These are phyloP conservation scores for Guyanaporus albipodus DNA, from an alignment of 768 basidiomycete genomes.

Conservation along the genomic window DNA sequence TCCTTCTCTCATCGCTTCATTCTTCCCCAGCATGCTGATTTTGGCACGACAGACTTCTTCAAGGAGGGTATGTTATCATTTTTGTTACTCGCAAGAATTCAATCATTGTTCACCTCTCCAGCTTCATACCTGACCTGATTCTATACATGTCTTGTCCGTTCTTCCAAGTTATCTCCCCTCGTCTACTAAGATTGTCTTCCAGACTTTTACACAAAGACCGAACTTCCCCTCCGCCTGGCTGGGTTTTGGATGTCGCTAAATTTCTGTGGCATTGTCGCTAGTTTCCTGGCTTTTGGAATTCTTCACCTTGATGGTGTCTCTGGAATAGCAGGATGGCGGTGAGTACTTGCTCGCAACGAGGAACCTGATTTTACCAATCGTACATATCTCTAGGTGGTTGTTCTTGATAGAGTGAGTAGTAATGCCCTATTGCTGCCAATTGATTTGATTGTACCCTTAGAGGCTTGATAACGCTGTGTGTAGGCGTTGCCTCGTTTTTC, in stretches of 20 bases:
- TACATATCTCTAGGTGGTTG: conserved; percentile 31
- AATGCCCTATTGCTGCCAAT: background rate
- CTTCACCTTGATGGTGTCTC: conserved; percentile 26
- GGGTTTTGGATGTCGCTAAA: conserved; percentile 68
- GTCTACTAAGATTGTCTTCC: background rate
- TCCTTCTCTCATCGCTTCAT: too few species aligned
- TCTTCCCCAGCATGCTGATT: background rate
- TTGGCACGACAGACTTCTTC: conserved; percentile 32
- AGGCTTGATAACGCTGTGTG: conserved; percentile 42
- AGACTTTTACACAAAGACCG: conserved; percentile 54
- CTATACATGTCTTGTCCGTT: conserved; percentile 56
- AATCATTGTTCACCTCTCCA: conserved; percentile 10
- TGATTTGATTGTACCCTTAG: background rate
- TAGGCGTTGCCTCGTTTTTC: conserved; percentile 55
- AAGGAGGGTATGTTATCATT: conserved; percentile 38
- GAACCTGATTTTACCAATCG: background rate
- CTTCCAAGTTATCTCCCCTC: background rate
- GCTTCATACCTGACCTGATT: conserved; percentile 57
- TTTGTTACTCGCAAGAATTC: background rate
- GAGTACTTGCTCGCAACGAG: background rate
- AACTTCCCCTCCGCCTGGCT: conserved; percentile 50
- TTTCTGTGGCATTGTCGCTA: conserved; percentile 48
- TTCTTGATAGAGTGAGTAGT: conserved; percentile 30
- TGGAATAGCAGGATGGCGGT: conserved; percentile 16
- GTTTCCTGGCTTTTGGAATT: conserved; percentile 65